Conservation (phyloP, 441 rosid genomes). For the Mallotus japonicus region DNA sequence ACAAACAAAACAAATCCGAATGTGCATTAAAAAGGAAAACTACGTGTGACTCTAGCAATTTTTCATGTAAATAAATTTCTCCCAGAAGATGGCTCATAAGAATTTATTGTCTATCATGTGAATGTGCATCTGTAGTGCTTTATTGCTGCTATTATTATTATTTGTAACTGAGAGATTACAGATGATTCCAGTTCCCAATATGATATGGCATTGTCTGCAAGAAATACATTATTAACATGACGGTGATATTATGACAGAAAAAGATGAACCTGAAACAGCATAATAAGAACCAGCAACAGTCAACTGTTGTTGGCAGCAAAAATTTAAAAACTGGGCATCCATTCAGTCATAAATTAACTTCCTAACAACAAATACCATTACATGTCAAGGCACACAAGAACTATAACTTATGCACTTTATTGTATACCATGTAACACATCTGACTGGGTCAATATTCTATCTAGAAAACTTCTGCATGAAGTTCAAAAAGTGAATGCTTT, state of each 20-base stretch:
- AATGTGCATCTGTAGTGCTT: background rate
- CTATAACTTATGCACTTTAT: background rate
- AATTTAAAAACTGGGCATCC: background rate
- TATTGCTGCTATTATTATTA: background rate
- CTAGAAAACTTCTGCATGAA: constrained; percentile 6
- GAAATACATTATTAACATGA: background rate
- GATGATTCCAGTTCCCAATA: constrained; percentile 4
- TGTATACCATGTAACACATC: background rate
- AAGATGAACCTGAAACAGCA: background rate
- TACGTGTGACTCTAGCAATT: background rate
- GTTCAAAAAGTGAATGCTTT: constrained; percentile 10
- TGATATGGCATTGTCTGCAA: background rate
- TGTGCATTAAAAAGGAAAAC: constrained; percentile 15
- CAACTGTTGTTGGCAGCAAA: background rate
- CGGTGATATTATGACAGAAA: background rate
- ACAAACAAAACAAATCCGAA: constrained; percentile 19
- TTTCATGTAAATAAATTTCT: background rate
- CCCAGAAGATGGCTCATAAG: background rate
- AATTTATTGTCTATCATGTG: background rate
- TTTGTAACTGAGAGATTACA: background rate
- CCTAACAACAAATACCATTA: background rate
- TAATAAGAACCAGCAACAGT: background rate
- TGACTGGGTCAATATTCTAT: background rate
- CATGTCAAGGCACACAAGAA: background rate
- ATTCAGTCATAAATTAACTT: constrained; percentile 7